Conservation (phyloP, 2,329 filamentous ascomycete species). For the Diaporthe sp. region DNA sequence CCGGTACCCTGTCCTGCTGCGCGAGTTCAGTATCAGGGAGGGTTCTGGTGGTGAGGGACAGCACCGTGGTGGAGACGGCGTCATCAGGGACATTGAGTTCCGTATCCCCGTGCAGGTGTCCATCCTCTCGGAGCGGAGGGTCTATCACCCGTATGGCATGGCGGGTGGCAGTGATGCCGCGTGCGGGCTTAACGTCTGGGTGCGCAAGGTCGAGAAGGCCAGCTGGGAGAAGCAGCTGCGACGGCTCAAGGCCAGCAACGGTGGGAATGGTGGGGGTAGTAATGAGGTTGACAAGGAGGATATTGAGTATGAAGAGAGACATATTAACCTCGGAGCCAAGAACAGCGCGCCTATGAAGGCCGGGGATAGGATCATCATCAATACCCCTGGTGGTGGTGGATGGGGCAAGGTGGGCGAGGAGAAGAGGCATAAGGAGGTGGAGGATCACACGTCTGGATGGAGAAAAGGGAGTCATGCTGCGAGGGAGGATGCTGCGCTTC, state of each 20-base stretch:
- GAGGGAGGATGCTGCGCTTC: constrained; percentile 70
- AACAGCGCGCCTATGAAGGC: constrained; percentile 82
- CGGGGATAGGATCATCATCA: constrained; percentile 82
- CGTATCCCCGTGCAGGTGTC: constrained; percentile 81
- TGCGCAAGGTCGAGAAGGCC: constrained; percentile 75
- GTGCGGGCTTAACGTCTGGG: constrained; percentile 89
- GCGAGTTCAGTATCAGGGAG: constrained; percentile 74
- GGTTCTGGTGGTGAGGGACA: constrained; percentile 75
- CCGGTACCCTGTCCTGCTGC: constrained; percentile 79
- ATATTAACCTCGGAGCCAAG: constrained; percentile 82
- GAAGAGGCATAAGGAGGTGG: constrained; percentile 60
- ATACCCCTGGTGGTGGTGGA: constrained; percentile 83
- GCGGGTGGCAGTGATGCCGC: constrained; percentile 84
- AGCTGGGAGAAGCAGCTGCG: constrained; percentile 61
- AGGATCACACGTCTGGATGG: constrained; percentile 69
- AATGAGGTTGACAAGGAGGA: constrained; percentile 45
- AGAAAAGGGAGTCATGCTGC: constrained; percentile 68
- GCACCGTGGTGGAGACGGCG: constrained; percentile 81
- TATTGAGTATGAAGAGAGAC: constrained; percentile 67
- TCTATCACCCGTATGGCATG: constrained; percentile 84
- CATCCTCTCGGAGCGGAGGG: constrained; percentile 82
- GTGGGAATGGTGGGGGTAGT: constrained; percentile 38
- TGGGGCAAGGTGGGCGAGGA: constrained; percentile 75
- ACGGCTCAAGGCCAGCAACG: constrained; percentile 50
- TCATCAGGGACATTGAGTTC: constrained; percentile 85